phyloP scores from a whole-genome alignment of 495 filamentous ascomycete species.

The Cenococcum geophilum region DNA sequence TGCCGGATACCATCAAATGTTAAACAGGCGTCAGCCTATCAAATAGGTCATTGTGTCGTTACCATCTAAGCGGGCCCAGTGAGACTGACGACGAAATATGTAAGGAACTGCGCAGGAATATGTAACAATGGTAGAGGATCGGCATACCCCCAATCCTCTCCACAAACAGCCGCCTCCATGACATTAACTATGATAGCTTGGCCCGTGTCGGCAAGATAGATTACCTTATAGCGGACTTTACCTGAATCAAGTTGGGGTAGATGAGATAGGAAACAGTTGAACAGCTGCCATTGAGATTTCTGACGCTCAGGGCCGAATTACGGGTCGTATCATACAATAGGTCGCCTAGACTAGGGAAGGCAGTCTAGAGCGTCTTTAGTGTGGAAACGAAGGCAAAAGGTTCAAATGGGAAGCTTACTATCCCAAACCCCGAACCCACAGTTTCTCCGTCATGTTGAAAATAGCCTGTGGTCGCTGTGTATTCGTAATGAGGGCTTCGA shows the following conservation, averaged over 20 bases:
- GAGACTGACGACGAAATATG: background rate
- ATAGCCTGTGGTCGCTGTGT: background rate
- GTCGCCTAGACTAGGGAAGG: conserved; percentile 10
- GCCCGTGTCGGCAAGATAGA: no score
- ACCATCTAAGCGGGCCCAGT: conserved; percentile 29
- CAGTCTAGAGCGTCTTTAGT: background rate
- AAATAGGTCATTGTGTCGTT: conserved; percentile 21
- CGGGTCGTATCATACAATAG: conserved; percentile 17
- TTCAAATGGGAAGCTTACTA: background rate
- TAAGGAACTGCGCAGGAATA: no score
- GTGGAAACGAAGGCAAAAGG: background rate
- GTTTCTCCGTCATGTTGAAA: background rate
- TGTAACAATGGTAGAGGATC: no score
- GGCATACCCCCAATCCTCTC: no score
- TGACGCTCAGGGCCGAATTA: conserved; percentile 4
- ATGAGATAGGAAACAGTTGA: conserved; percentile 2
- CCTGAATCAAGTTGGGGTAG: background rate
- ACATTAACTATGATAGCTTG: no score
- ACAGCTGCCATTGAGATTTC: conserved; percentile 29
- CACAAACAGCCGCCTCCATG: no score
- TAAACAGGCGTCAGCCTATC: conserved; percentile 30
- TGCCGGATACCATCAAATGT: conserved; percentile 22
- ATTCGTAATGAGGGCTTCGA: no score
- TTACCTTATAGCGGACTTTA: no score
- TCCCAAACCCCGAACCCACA: background rate